Conservation (phyloP, 768 basidiomycete genomes). For the Kwoniella dendrophila region DNA sequence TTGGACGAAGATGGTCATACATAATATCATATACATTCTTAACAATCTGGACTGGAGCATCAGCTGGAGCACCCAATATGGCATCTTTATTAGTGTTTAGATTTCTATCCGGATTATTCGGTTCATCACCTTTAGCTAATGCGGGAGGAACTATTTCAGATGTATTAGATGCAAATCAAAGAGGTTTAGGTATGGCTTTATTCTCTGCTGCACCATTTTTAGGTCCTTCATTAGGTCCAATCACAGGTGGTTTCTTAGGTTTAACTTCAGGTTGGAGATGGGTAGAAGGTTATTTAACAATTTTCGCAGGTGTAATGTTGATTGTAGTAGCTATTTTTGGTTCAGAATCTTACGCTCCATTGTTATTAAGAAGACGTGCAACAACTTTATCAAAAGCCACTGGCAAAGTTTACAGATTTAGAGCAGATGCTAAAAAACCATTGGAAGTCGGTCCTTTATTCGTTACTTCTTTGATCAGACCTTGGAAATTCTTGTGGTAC, state of each 20-base stretch:
- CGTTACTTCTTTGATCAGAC: conserved; percentile 49
- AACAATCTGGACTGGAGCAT: conserved; percentile 55
- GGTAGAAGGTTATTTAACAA: conserved; percentile 57
- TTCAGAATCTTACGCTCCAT: conserved; percentile 56
- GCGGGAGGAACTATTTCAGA: conserved; percentile 56
- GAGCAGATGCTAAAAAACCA: conserved; percentile 46
- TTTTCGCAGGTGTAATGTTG: conserved; percentile 47
- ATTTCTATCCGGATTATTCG: conserved; percentile 56
- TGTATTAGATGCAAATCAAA: conserved; percentile 50
- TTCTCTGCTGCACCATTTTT: conserved; percentile 54
- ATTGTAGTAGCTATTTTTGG: conserved; percentile 40
- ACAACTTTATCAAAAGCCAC: conserved; percentile 46
- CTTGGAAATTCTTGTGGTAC: conserved; percentile 55
- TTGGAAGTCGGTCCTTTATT: conserved; percentile 42
- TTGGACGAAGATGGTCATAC: conserved; percentile 56
- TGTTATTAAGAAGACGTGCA: conserved; percentile 50
- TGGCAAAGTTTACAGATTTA: conserved; percentile 52
- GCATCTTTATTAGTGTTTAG: conserved; percentile 57
- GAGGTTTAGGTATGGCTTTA: conserved; percentile 54
- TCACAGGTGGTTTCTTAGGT: conserved; percentile 59
- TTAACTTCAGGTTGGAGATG: conserved; percentile 55
- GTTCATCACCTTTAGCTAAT: conserved; percentile 57
- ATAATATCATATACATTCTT: conserved; percentile 55
- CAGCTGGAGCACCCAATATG: conserved; percentile 55
- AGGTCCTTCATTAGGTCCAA: conserved; percentile 49